Conservation (phyloP, 805 yeast species). For the Candida ficus region DNA sequence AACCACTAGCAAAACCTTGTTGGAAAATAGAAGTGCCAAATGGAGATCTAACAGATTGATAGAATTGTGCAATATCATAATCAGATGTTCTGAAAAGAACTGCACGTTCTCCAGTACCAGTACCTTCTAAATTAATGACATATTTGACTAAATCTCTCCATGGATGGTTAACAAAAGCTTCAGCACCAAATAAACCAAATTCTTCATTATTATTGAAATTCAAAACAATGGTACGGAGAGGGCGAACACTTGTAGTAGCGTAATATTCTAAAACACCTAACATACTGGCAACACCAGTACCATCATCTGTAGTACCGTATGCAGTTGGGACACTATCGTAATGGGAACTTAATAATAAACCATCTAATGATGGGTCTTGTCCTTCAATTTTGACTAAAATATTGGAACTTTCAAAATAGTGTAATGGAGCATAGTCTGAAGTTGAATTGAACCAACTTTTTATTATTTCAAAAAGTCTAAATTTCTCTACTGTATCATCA, state of each 20-base stretch:
- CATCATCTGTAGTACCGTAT: conserved; percentile 88
- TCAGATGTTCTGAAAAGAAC: conserved; percentile 82
- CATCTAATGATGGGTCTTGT: conserved; percentile 48
- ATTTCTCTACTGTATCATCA: conserved; percentile 32
- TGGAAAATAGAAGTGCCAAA: conserved; percentile 79
- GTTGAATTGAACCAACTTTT: conserved; percentile 40
- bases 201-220: conserved; percentile 91
- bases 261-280: conserved; percentile 60
- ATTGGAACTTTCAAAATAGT: conserved; percentile 82
- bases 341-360: conserved; percentile 76
- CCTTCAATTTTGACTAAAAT: conserved; percentile 75
- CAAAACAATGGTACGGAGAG: conserved; percentile 67
- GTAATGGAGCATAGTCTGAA: conserved; percentile 40
- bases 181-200: conserved; percentile 80
- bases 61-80: conserved; percentile 58
- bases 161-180: conserved; percentile 63
- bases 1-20: conserved; percentile 72
- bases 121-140: conserved; percentile 84
- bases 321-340: conserved; percentile 86
- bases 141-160: conserved; percentile 59
- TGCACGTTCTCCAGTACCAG: conserved; percentile 81
- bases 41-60: conserved; percentile 53
- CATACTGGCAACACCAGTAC: conserved; percentile 80
- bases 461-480: conserved; percentile 46
- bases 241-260: conserved; percentile 37